Percentiles rank a stretch among this genome's conserved stretches.
These are phyloP conservation scores for Saturnispora saitoi DNA, from an alignment of 805 yeast species.

Conservation along the genomic window DNA sequence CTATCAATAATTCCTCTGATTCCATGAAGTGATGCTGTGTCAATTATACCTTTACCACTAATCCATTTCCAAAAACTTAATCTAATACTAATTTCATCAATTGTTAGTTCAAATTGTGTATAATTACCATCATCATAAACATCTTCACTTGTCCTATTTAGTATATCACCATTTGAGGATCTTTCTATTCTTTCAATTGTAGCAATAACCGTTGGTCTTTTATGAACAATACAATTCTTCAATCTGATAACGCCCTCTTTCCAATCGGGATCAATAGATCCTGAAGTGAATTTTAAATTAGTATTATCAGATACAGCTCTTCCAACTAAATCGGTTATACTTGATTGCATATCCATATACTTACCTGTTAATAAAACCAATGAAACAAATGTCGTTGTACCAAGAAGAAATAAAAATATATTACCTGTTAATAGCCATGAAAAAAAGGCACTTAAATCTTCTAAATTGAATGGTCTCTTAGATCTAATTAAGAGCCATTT, in stretches of 20 bases:
- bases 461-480: constrained; percentile 81
- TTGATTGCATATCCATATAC: constrained; percentile 83
- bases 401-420: constrained; percentile 65
- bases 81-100: constrained; percentile 76
- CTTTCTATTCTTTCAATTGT: constrained; percentile 28
- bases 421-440: constrained; percentile 92
- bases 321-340: constrained; percentile 74
- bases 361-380: constrained; percentile 67
- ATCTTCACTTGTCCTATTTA: constrained; percentile 12
- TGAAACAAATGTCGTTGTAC: constrained; percentile 90
- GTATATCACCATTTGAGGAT: constrained; percentile 8
- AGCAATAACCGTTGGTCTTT: constrained; percentile 53
- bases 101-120: constrained; percentile 88
- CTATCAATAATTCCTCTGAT: constrained; percentile 90
- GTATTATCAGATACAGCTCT: constrained; percentile 77
- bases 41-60: constrained; percentile 79
- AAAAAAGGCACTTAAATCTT: constrained; percentile 81
- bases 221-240: constrained; percentile 75
- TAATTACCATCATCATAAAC: constrained; percentile 80
- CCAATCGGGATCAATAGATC: constrained; percentile 91
- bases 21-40: constrained; percentile 73
- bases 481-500: constrained; percentile 74
- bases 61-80: constrained; percentile 81
- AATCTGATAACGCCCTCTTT: constrained; percentile 76
- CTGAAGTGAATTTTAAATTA: constrained; percentile 77